Evolutionary conservation across 805 yeast species (phyloP), one percentile per base, ranked within the genome.

Genomic region (Lachancea dasiensis): DNA sequence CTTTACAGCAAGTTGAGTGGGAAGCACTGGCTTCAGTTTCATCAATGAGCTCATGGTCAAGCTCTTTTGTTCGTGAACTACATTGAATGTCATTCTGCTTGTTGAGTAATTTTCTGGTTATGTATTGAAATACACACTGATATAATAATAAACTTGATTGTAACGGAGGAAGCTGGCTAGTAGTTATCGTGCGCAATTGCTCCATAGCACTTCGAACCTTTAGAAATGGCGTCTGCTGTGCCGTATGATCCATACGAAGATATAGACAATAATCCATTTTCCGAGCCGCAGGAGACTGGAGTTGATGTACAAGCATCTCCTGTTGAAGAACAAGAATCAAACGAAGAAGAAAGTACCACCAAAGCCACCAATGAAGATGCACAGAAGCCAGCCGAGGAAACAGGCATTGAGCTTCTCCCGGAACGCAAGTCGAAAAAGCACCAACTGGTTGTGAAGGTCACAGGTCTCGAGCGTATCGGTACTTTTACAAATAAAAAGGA

Each of bases 381-480:
- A n/a, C n/a, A n/a, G n/a, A n/a, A n/a, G n/a, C n/a, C n/a, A n/a
- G n/a, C n/a, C 15, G 20, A 24, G 29, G n/a, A 23, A 26, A 13
- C 19, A 3, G 21, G 19, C 17, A 8, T 18, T 16, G 40, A 41
- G 22, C 39, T 35, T 29, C 36, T 31, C 8, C 48, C 46, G 16
- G 45, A 33, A n/a, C 36, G 41, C 6, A 29, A 17, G 27, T 31
- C 30, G 38, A 13, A 20, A 21, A 60, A 64, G 34, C 63, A 63
- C 50, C 65, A 63, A 39, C 60, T 90, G 28, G 51, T 52, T 1
- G 68, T 85, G 22, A 74, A 69, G 36, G 79, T 90, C 3, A 71
- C 73, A 2, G 82, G 74, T 10, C 65, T 92, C 34, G 97, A 89
- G 58, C 72, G 79, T 49, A 73, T 71, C 40, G 80, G 78, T 0